Base-by-base conservation (phyloP, 306 rosid genomes). In the Senna tora region DNA sequence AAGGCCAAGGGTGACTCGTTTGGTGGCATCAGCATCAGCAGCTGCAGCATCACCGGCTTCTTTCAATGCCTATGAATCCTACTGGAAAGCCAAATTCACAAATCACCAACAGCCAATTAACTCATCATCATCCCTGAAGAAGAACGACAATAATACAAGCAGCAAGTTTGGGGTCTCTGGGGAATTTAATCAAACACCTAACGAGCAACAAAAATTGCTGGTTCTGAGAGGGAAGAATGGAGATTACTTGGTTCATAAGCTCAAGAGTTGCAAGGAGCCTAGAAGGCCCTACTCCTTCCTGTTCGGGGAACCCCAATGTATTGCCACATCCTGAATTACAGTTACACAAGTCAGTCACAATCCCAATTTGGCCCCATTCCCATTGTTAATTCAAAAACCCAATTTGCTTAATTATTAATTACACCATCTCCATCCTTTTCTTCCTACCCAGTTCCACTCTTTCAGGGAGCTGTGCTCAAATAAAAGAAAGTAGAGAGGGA, bases 241-340 rank as follows among this genome's bases (percentile, higher is more conserved):
- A n/a, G 96, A 89, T 33, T 82, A 73, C 75, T 70, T 80, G 80
- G 84, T 77, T 59, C 89, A 89, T 14, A 85, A 77, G 77, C 60
- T 81, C 60, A 87, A 84, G 74, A 80, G 81, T 46, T 89, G 97
- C 92, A 89, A 94, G 81, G 85, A 89, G 61, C 80, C 88, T 0
- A 84, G 90, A 87, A 86, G 87, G 81, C 80, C 96, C 14, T 77
- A 88, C 19, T 82, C 96, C 14, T 77, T 89, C 19, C 88, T 86
- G 4, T 76, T 87, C 41, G 78, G 90, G 97, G 89, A 89, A 80
- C 91, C 91, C 2, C 71, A 79, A 61, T 94, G 97, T 87, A 86
- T 94, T 79, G 97, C 97, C 81, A 87, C 96, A 64, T 87, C 98
- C 38, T 93, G 84, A 89, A 12, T 46, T 9, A 1, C 45, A 25